Evolutionary conservation across 2,329 filamentous ascomycete species (phyloP).

Genomic region (Trichophyton simii): DNA sequence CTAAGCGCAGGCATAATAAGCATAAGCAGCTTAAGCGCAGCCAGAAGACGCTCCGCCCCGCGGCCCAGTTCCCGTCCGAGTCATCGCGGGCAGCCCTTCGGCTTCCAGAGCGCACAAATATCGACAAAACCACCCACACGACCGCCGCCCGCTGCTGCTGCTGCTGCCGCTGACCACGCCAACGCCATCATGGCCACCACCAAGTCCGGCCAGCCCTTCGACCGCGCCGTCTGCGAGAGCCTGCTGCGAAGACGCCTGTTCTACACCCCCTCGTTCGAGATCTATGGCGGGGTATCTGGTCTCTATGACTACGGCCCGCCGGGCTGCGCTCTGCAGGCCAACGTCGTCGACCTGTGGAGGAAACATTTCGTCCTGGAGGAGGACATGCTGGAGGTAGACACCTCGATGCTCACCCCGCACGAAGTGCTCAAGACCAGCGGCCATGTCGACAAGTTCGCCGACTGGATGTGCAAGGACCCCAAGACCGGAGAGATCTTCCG

Average conservation of each 20-base stretch:
- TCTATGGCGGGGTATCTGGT: constrained; percentile 78
- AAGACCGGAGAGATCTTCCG: constrained; percentile 95
- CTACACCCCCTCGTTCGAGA: constrained; percentile 91
- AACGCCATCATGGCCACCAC: constrained; percentile 51
- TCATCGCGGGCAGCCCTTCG: not conserved
- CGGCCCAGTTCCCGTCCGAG: not conserved
- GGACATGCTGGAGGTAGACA: constrained; percentile 92
- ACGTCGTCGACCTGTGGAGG: constrained; percentile 78
- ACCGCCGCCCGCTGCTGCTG: constrained; percentile 20
- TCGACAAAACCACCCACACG: not conserved
- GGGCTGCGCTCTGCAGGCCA: constrained; percentile 72
- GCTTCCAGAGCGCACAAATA: not conserved
- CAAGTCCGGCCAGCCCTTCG: constrained; percentile 78
- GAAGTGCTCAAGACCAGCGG: constrained; percentile 91
- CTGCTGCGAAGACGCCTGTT: constrained; percentile 82
- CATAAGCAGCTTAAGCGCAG: not conserved
- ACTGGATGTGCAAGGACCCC: constrained; percentile 99
- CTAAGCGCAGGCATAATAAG: too few relatives aligned
- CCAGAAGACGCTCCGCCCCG: not conserved
- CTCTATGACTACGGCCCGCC: constrained; percentile 91
- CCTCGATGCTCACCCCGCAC: constrained; percentile 83
- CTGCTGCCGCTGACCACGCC: constrained; percentile 19
- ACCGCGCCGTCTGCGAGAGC: constrained; percentile 67
- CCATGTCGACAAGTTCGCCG: constrained; percentile 94
- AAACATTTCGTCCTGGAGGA: constrained; percentile 90